Base-by-base conservation (phyloP, 345 rosid genomes). In the Populus ilicifolia region DNA sequence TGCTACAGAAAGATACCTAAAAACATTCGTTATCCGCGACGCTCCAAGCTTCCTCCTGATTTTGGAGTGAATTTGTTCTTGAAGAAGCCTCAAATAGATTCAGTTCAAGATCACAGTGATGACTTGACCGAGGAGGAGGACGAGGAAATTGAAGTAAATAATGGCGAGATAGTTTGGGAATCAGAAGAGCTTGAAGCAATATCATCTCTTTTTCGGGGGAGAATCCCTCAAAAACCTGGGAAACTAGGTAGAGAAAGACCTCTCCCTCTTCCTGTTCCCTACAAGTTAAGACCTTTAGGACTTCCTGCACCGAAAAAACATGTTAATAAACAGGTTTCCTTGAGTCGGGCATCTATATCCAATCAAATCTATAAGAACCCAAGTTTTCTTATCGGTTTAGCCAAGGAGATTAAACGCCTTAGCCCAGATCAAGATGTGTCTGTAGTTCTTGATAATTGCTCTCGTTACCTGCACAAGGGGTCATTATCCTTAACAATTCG, bases 41-140 rank as follows among this genome's bases (percentile, higher is more conserved):
- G 90, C 21, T 50, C 85, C 38, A 89, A 96, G 85, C 90, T 89
- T 71, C 98, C 97, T 74, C 97, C 98, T 5, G 92, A 90, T 6
- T 90, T 93, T 27, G 99, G 99, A 30, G 90, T 91, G 50, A 92
- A 90, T 71, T 79, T 95, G 81, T 92, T 93, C 87, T 85, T 87
- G 70, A 87, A 88, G 81, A 89, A 90, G 86, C 89, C 93, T 23
- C 76, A 71, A 25, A 44, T 79, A 21, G 77, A 61, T n/a, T 35
- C 66, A 23, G 76, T 76, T 52, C 66, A 73, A 33, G 73, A 72
- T 46, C 17, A n/a, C 27, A 67, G 59, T 23, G 82, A 69, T 21
- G 81, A 79, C 5, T 38, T 59, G 4, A 38, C 17, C 5, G 56
- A 83, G 63, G 90, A 81, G 54, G 71, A 61, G 16, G 74, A 67